Evolutionary conservation across 2,329 filamentous ascomycete species (phyloP), one percentile per base, ranked within the genome.

Genomic region (Fusarium tjaetaba): DNA sequence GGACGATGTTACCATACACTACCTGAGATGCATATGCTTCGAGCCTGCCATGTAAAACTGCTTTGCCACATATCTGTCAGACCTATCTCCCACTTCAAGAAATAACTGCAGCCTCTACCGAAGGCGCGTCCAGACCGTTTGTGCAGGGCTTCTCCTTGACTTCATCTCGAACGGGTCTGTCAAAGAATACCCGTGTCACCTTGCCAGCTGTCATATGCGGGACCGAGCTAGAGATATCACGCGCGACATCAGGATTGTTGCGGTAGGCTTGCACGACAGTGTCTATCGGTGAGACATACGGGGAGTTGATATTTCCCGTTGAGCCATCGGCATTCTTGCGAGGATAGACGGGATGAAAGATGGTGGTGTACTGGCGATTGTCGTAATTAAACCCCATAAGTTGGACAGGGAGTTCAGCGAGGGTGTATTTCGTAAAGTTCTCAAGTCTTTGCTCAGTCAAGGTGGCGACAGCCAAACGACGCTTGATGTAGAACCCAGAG

Each of bases 401-500:
- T 2, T 62, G 60, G 1, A 62, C 51, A 32, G 60, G 60, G 4
- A 62, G 60, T 7, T 62, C 60, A 8, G 60, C 60, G 1, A 62
- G 60, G 5, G 60, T 62, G 22, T 62, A 58, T 58, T 38, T 62
- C 14, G 32, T 62, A 1, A 62, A 62, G 16, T 38, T 58, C 26
- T 62, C 32, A 20, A 62, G n/a, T 26, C 60, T 20, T 9, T 46
- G 41, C 18, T 62, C 60, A 7, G 51, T 62, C 26, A 62, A 16
- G 6, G 60, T 62, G 22, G 60, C 51, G 24, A 62, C 41, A 32
- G 60, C 51, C 8, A 62, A 22, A 2, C 51, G 32, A 4, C 60
- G 60, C 20, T 62, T 62, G 32, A 62, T 58, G 14, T 58, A 62
- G 41, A 62, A 62, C 6, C 24, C 51, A 14, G 60, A 62, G 26